A percentile compares a stretch with the other conserved stretches of the same genome.
Conservation (phyloP, 192 early-diverging fungal species). For the Backusella morwellensis region DNA sequence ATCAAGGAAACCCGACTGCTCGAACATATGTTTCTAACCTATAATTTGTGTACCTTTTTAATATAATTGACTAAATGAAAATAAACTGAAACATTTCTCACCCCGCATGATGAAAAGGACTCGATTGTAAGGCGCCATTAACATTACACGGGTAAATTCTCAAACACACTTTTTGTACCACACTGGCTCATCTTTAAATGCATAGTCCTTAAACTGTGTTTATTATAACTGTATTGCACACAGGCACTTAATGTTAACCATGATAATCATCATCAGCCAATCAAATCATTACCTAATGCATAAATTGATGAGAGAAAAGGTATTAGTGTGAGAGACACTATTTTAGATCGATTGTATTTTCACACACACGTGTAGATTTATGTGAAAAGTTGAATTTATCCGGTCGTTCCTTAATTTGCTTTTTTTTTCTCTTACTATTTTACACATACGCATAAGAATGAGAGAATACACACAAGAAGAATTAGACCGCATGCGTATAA, state of each 20-base stretch:
- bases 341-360: background rate
- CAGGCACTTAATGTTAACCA: too few relatives aligned
- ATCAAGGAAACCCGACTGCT: background rate
- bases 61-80: background rate
- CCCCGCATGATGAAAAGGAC: too few relatives aligned
- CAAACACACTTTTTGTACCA: background rate
- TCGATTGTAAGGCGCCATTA: too few relatives aligned
- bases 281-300: background rate
- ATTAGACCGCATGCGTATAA: constrained; percentile 22
- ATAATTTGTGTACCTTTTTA: background rate
- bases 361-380: background rate
- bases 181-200: background rate
- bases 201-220: background rate
- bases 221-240: too few relatives aligned
- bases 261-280: background rate
- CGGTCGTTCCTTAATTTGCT: background rate
- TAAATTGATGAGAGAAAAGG: background rate
- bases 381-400: constrained; percentile 1
- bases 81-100: background rate
- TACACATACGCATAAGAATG: background rate
- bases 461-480: constrained; percentile 21
- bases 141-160: too few relatives aligned
- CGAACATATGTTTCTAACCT: background rate
- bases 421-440: background rate
- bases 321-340: background rate